Evolutionary conservation across 495 filamentous ascomycete species (phyloP).

Genomic region (Polyplosphaeria fusca): DNA sequence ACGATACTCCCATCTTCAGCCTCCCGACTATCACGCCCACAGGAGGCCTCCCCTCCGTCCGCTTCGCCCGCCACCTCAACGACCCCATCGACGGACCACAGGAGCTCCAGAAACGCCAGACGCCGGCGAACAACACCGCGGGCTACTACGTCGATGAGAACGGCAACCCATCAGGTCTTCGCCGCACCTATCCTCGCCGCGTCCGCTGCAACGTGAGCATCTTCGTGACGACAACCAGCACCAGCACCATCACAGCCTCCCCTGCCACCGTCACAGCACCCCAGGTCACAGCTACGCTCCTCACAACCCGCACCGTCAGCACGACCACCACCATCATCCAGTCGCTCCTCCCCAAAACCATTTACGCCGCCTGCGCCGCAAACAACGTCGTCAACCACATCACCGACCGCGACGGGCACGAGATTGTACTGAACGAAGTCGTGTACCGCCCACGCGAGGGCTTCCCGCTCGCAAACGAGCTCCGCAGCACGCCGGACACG

Average conservation of each 20-base stretch:
- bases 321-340: slow-evolving; percentile 8
- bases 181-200: slow-evolving; percentile 2
- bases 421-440: slow-evolving; percentile 6
- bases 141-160: slow-evolving; percentile 6
- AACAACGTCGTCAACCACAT: slow-evolving; percentile 15
- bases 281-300: background rate
- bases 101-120: slow-evolving; percentile 11
- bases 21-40: background rate
- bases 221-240: background rate
- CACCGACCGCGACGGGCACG: slow-evolving; percentile 1
- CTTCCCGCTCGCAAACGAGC: slow-evolving; percentile 11
- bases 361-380: slow-evolving; percentile 7
- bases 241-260: background rate
- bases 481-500: background rate
- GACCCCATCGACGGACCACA: background rate
- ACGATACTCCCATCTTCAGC: background rate
- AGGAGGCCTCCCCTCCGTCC: background rate
- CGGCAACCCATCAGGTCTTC: background rate
- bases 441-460: slow-evolving; percentile 4
- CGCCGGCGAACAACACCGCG: background rate
- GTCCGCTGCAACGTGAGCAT: background rate
- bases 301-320: background rate
- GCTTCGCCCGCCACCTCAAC: background rate
- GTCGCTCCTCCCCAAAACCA: background rate
- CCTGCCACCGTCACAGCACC: background rate